These are phyloP conservation scores for Exserohilum rostratum DNA, from an alignment of 2,329 filamentous ascomycete species.

Conservation along the genomic window DNA sequence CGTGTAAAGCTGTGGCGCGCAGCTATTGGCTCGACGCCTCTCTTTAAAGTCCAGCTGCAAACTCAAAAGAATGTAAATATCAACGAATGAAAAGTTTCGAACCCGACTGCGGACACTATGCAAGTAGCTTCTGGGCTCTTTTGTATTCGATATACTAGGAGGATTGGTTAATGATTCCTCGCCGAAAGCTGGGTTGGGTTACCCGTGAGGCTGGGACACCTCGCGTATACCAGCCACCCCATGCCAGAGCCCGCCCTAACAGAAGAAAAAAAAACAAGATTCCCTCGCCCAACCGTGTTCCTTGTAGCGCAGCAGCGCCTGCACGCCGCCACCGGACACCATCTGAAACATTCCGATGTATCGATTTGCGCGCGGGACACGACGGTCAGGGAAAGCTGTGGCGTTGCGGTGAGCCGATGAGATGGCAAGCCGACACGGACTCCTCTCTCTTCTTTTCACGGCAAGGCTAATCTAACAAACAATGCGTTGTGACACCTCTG, in stretches of 20 bases:
- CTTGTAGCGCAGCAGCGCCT: conserved; percentile 16
- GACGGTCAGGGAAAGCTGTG: conserved; percentile 9
- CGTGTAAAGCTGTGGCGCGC: conserved; percentile 9
- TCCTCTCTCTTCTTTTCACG: neutral
- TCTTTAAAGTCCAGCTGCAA: conserved; percentile 1
- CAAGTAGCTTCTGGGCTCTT: conserved; percentile 7
- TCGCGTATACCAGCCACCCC: conserved; percentile 31
- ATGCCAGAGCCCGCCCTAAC: conserved; percentile 6
- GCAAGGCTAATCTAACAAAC: conserved; percentile 10
- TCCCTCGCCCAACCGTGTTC: conserved; percentile 22
- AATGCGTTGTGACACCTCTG: conserved; percentile 11
- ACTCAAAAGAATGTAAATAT: conserved; percentile 9
- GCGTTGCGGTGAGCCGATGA: conserved; percentile 12
- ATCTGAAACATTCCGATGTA: conserved; percentile 19
- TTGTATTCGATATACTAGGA: conserved; percentile 18
- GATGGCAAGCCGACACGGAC: neutral
- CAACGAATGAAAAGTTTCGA: conserved; percentile 7
- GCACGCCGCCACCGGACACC: conserved; percentile 16
- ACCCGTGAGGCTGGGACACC: conserved; percentile 15
- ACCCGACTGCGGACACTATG: conserved; percentile 16
- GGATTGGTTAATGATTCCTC: conserved; percentile 3
- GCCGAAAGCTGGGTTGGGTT: conserved; percentile 26
- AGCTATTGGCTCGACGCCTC: conserved; percentile 18
- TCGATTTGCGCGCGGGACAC: conserved; percentile 16
- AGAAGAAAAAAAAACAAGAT: conserved; percentile 37